A percentile compares a stretch with the other conserved stretches of the same genome.
phyloP scores from a whole-genome alignment of 2,329 filamentous ascomycete species.

The Lachnellula willkommii region DNA sequence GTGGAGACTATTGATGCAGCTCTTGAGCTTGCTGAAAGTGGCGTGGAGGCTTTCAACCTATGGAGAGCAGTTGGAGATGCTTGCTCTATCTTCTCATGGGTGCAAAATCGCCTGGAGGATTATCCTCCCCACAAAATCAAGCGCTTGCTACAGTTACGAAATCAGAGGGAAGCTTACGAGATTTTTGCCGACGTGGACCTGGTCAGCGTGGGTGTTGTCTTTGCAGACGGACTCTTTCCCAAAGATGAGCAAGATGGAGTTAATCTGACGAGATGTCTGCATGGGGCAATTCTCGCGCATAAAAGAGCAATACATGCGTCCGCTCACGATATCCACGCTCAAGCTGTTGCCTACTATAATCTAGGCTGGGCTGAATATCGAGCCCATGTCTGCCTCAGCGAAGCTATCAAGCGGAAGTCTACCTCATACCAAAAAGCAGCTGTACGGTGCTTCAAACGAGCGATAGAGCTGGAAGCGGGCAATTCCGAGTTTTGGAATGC shows the following conservation, averaged over 20 bases:
- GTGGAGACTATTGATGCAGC: conserved; percentile 65
- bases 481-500: conserved; percentile 98
- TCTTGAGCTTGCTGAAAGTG: conserved; percentile 51
- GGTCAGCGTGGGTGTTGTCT: conserved; percentile 40
- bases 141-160: conserved; percentile 50
- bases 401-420: conserved; percentile 47
- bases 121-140: conserved; percentile 57
- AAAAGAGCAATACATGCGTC: conserved; percentile 77
- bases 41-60: conserved; percentile 76
- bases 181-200: conserved; percentile 66
- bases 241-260: conserved; percentile 29
- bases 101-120: conserved; percentile 60
- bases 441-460: conserved; percentile 86
- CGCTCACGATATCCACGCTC: conserved; percentile 71
- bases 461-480: conserved; percentile 90
- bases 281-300: conserved; percentile 74
- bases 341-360: conserved; percentile 96
- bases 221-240: conserved; percentile 31
- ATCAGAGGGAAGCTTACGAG: conserved; percentile 50
- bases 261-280: conserved; percentile 55
- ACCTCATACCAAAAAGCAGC: conserved; percentile 72
- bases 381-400: conserved; percentile 63
- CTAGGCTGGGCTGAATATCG: conserved; percentile 89
- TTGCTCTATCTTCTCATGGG: conserved; percentile 74
- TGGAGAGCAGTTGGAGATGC: conserved; percentile 93